Evolutionary conservation across 2,329 filamentous ascomycete genomes (phyloP).

Genomic region (Lasiodiplodia sp.): DNA sequence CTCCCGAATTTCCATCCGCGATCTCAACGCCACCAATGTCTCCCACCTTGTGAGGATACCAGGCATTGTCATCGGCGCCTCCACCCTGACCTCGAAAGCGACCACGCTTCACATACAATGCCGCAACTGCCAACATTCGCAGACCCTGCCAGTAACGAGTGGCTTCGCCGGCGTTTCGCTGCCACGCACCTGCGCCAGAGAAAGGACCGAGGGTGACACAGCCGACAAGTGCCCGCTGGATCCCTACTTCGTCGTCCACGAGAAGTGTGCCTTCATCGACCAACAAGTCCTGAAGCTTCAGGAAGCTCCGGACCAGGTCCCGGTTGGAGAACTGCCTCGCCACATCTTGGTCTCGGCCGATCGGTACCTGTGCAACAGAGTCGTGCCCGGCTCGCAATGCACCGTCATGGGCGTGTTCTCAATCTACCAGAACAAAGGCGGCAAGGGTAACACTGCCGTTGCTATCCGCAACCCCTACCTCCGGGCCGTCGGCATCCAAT

Average conservation of each 20-base stretch:
- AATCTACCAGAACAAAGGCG: constrained; percentile 93
- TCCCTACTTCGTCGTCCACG: constrained; percentile 94
- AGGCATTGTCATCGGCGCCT: constrained; percentile 96
- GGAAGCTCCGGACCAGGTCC: constrained; percentile 96
- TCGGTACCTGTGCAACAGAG: constrained; percentile 91
- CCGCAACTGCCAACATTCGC: constrained; percentile 78
- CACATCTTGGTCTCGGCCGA: constrained; percentile 98
- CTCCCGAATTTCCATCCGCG: constrained; percentile 89
- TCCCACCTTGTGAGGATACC: constrained; percentile 95
- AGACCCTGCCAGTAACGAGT: constrained; percentile 75
- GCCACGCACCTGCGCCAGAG: constrained; percentile 77
- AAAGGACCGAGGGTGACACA: constrained; percentile 69
- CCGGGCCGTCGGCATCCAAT: constrained; percentile 89
- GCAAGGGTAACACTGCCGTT: constrained; percentile 81
- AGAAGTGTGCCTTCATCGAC: constrained; percentile 93
- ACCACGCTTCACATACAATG: constrained; percentile 87
- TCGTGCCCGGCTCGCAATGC: constrained; percentile 93
- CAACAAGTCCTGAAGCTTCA: constrained; percentile 98
- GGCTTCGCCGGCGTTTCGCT: constrained; percentile 89
- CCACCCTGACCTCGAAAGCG: constrained; percentile 94
- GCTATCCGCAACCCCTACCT: constrained; percentile 96
- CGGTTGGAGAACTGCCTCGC: constrained; percentile 91
- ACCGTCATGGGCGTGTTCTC: constrained; percentile 98
- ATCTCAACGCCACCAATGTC: constrained; percentile 90
- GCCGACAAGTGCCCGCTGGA: constrained; percentile 85